Conservation (phyloP, 2,329 filamentous ascomycete species). For the Epichloe baconii region DNA sequence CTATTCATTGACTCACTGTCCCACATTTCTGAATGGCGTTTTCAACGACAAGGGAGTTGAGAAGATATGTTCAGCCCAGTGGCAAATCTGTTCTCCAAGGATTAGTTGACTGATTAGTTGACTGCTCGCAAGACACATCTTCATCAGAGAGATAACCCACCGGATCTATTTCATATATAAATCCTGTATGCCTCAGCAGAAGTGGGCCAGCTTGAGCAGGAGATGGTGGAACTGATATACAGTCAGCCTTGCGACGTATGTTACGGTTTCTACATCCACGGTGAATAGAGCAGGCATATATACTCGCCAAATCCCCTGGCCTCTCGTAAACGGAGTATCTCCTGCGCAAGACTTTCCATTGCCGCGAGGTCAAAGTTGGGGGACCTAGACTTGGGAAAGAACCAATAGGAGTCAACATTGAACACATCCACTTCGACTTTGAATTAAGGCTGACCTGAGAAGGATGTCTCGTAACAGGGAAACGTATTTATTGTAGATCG, state of each 20-base stretch:
- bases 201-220: slow-evolving; percentile 21
- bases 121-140: background rate
- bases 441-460: slow-evolving; percentile 26
- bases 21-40: slow-evolving; percentile 29
- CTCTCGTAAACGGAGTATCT: slow-evolving; percentile 38
- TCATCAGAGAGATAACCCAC: slow-evolving; percentile 9
- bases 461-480: slow-evolving; percentile 35
- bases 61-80: slow-evolving; percentile 52
- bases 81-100: slow-evolving; percentile 27
- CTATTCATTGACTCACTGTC: slow-evolving; percentile 19
- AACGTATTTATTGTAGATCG: slow-evolving; percentile 43
- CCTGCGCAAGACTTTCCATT: slow-evolving; percentile 34
- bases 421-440: background rate
- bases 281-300: background rate
- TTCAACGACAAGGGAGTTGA: slow-evolving; percentile 37
- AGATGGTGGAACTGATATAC: slow-evolving; percentile 14
- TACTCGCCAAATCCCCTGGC: slow-evolving; percentile 38
- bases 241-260: background rate
- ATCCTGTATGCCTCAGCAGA: slow-evolving; percentile 18
- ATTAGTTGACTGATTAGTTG: background rate
- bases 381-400: slow-evolving; percentile 13
- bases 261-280: no score
- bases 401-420: slow-evolving; percentile 8
- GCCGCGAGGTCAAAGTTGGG: slow-evolving; percentile 42
- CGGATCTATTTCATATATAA: slow-evolving; percentile 10